These are phyloP conservation scores for Scedosporium minutisporum DNA, from an alignment of 2,329 filamentous ascomycete genomes.

Conservation along the genomic window DNA sequence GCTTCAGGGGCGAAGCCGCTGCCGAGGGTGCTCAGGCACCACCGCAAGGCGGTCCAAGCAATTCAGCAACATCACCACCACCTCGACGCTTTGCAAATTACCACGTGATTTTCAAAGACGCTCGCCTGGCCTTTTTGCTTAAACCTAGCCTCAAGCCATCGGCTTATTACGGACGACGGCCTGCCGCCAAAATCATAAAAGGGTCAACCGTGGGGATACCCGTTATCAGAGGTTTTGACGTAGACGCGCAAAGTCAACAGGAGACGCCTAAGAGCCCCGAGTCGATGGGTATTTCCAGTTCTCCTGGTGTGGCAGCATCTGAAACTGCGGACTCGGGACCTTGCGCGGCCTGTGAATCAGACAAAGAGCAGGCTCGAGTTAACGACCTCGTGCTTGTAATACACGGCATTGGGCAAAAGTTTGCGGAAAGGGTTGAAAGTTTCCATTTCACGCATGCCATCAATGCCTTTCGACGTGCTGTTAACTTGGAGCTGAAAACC, in stretches of 20 bases:
- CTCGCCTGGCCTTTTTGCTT: conserved; percentile 68
- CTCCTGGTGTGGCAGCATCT: background rate
- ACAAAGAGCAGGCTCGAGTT: conserved; percentile 58
- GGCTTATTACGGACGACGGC: conserved; percentile 70
- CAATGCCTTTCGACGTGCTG: conserved; percentile 75
- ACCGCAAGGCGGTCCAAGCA: conserved; percentile 14
- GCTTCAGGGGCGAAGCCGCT: conserved; percentile 49
- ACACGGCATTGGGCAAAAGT: conserved; percentile 93
- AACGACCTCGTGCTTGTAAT: conserved; percentile 85
- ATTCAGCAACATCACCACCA: conserved; percentile 21
- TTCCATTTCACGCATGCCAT: conserved; percentile 97
- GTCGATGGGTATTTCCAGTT: background rate
- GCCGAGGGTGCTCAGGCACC: conserved; percentile 34
- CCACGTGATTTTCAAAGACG: conserved; percentile 80
- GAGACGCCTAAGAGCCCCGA: background rate
- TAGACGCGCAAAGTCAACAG: conserved; percentile 28
- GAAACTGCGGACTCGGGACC: conserved; percentile 5
- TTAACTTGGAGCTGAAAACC: conserved; percentile 74
- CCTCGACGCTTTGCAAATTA: conserved; percentile 59
- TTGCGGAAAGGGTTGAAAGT: conserved; percentile 88
- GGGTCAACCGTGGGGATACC: conserved; percentile 73
- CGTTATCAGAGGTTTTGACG: conserved; percentile 83
- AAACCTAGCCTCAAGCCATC: conserved; percentile 81
- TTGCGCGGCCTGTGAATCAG: conserved; percentile 52
- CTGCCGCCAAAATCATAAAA: conserved; percentile 75